Percentiles rank a stretch among this genome's conserved stretches.
phyloP scores from a whole-genome alignment of 2,329 filamentous ascomycete species.

The Emydomyces testavorans region DNA sequence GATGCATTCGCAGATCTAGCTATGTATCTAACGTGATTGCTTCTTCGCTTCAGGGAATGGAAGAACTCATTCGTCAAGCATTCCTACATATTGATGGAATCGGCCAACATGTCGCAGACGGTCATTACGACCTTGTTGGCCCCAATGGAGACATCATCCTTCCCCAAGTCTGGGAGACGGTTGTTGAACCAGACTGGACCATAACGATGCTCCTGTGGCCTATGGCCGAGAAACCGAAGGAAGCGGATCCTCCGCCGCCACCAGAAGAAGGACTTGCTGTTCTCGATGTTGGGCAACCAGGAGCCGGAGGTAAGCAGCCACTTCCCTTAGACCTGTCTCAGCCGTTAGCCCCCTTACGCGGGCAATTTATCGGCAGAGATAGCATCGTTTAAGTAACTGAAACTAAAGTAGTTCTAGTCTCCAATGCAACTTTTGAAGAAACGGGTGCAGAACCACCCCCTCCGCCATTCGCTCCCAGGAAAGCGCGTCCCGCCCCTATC shows the following conservation, averaged over 20 bases:
- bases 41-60: constrained; percentile 54
- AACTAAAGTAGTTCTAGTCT: neutral
- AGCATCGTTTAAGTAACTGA: neutral
- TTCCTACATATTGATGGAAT: constrained; percentile 68
- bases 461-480: constrained; percentile 24
- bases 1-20: no score
- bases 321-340: constrained; percentile 14
- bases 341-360: constrained; percentile 6
- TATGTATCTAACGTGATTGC: constrained; percentile 21
- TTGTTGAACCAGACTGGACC: constrained; percentile 65
- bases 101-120: constrained; percentile 62
- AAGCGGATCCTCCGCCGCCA: constrained; percentile 28
- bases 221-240: constrained; percentile 42
- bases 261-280: constrained; percentile 15
- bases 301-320: constrained; percentile 1
- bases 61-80: constrained; percentile 73
- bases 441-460: constrained; percentile 9
- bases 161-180: constrained; percentile 68
- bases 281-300: constrained; percentile 23
- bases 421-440: constrained; percentile 4
- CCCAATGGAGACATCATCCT: constrained; percentile 74
- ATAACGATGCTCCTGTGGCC: constrained; percentile 60
- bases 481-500: constrained; percentile 21
- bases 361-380: neutral
- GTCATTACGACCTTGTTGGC: constrained; percentile 69